These are phyloP conservation scores for Raddia distichophylla DNA, from an alignment of 176 grass and related monocot species.

Conservation along the genomic window DNA sequence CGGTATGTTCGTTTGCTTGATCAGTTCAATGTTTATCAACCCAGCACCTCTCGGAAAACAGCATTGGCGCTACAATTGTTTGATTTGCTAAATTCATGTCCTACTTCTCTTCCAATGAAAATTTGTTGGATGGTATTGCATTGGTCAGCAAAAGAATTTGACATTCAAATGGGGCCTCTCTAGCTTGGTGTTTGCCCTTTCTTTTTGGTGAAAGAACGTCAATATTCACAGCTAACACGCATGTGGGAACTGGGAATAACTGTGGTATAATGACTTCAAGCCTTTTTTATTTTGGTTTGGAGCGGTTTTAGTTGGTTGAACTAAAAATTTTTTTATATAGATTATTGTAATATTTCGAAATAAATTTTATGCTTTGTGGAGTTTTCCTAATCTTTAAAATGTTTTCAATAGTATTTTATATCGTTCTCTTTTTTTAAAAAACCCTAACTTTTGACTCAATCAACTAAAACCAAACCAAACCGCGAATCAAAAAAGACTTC, in stretches of 20 bases:
- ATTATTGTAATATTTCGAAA: no score
- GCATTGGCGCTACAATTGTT: neutral
- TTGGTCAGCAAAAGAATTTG: neutral
- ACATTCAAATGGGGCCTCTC: neutral
- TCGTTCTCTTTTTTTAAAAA: no score
- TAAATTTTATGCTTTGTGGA: no score
- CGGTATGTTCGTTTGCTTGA: neutral
- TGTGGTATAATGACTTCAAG: neutral
- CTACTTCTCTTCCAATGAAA: neutral
- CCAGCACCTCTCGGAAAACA: neutral
- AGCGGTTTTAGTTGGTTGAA: no score
- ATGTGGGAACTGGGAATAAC: neutral
- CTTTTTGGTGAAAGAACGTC: neutral
- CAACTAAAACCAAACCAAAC: no score
- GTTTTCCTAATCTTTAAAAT: no score
- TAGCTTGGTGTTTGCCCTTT: neutral
- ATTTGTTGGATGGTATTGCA: neutral
- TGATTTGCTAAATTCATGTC: neutral
- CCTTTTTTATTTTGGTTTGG: no score
- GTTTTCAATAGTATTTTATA: no score
- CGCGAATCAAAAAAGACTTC: no score
- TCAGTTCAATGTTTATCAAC: neutral
- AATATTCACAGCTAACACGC: neutral
- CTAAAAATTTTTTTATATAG: no score
- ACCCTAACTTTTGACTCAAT: no score